Base-by-base conservation (phyloP, 208 protist genomes). In the Crithidia acanthocephali region DNA sequence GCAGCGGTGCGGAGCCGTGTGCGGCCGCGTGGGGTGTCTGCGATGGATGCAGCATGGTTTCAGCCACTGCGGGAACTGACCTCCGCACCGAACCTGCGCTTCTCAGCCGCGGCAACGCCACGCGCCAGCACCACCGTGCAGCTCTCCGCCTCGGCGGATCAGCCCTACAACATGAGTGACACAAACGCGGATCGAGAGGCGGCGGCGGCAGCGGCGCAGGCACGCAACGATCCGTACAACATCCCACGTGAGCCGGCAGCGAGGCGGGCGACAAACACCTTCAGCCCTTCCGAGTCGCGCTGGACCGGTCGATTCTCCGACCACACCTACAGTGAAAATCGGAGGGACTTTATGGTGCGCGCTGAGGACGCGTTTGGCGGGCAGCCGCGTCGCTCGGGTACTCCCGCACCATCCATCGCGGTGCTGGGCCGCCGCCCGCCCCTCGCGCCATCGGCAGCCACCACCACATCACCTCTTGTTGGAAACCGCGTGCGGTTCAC, bases 21-120 rank as follows among this genome's bases (percentile, higher is more conserved):
- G 67, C 86, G 83, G 13, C 75, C 67, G 33, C 79, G 86, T 32
- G 81, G 86, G 35, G 64, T 71, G 32, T 74, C 75, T 6, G 86
- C 81, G 28, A 88, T 82, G 74, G 86, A 91, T 57, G 33, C 79
- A 7, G 51, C 69, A 7, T 87, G 77, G 80, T 77, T 77, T 42
- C 40, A 62, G 44, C 74, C 79, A 1, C 42, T 67, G 62, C 73
- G 22, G 4, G 69, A 68, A 68, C 25, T 81, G 8, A 50, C 65
- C 28, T 47, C 60, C 16, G 76, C 76, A 28, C 65, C 64, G 7
- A 75, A 70, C 16, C 30, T 74, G 15, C 76, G 76, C 35, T 52
- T 50, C 68, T 65, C 70, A 25, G 33, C 47, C 27, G 40, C 35
- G 20, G 23, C 70, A 33, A 3, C 56, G 16, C 37, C 57, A 1